Percentiles rank a stretch among this genome's conserved stretches.
Evolutionary conservation across 805 yeast genomes (phyloP).

Genomic region (Hanseniaspora pseudoguilliermondii): DNA sequence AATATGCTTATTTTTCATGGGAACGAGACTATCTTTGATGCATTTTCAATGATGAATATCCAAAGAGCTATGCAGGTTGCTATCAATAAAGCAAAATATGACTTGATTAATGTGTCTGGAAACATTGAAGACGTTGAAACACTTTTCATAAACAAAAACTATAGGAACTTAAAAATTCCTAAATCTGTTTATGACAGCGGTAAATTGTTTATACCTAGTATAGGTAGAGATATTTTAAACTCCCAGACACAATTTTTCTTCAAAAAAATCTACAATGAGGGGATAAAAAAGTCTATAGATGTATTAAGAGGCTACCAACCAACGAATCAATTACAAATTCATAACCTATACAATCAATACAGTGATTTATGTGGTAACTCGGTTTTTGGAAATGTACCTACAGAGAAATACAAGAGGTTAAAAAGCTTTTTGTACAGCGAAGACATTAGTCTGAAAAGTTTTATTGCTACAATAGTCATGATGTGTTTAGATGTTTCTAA

Average conservation of each 20-base stretch:
- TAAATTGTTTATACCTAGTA: constrained; percentile 20
- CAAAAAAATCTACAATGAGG: constrained; percentile 19
- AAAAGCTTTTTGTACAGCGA: constrained; percentile 17
- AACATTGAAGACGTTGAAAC: constrained; percentile 1
- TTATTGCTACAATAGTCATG: constrained; percentile 22
- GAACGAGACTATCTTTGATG: constrained; percentile 24
- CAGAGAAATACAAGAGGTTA: constrained; percentile 16
- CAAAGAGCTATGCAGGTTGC: constrained; percentile 20
- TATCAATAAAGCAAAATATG: constrained; percentile 13
- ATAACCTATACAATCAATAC: constrained; percentile 12
- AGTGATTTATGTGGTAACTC: constrained; percentile 22
- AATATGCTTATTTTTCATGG: constrained; percentile 23
- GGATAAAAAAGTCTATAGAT: constrained; percentile 22
- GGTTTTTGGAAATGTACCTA: constrained; percentile 20
- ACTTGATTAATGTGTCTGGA: background rate
- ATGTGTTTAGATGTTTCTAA: constrained; percentile 20
- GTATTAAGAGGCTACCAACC: constrained; percentile 14
- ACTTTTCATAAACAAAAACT: constrained; percentile 5
- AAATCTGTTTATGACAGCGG: constrained; percentile 23
- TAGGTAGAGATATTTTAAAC: constrained; percentile 19
- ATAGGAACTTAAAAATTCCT: constrained; percentile 14
- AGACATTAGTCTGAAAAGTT: constrained; percentile 20
- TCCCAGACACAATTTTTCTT: constrained; percentile 23
- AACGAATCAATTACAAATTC: background rate
- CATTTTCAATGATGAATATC: constrained; percentile 23